Evolutionary conservation across 2,329 filamentous ascomycete species (phyloP).

Genomic region (Pseudogymnoascus sp.): DNA sequence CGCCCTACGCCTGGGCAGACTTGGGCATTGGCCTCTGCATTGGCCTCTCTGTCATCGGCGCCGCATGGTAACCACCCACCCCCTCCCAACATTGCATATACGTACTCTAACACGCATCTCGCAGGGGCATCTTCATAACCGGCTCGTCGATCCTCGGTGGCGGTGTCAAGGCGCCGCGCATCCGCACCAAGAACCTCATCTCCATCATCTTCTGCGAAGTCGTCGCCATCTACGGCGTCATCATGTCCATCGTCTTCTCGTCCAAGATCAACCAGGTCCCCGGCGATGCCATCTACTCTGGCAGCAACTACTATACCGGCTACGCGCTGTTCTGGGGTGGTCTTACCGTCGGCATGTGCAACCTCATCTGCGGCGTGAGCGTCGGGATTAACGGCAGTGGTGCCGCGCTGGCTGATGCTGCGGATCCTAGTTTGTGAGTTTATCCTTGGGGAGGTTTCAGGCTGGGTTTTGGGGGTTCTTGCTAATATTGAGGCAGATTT

Average conservation of each 20-base stretch:
- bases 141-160: constrained; percentile 95
- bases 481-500: constrained; percentile 53
- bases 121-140: constrained; percentile 97
- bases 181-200: constrained; percentile 98
- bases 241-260: constrained; percentile 98
- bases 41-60: constrained; percentile 89
- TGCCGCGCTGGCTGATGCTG: constrained; percentile 90
- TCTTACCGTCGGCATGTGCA: constrained; percentile 89
- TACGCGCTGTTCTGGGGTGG: constrained; percentile 96
- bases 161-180: constrained; percentile 91
- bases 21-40: constrained; percentile 91
- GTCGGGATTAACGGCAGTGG: constrained; percentile 98
- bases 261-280: constrained; percentile 67
- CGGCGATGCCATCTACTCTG: constrained; percentile 60
- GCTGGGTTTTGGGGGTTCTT: constrained; percentile 9
- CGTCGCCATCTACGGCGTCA: constrained; percentile 98
- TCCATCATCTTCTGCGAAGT: constrained; percentile 99
- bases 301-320: constrained; percentile 84
- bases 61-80: constrained; percentile 67
- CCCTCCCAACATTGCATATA: background rate
- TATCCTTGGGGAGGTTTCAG: background rate
- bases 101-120: constrained; percentile 13
- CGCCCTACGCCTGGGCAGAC: constrained; percentile 88
- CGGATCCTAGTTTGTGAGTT: constrained; percentile 78
- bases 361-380: constrained; percentile 89